Evolutionary conservation across 2,329 filamentous ascomycete species (phyloP).

Genomic region (Fusarium sp.): DNA sequence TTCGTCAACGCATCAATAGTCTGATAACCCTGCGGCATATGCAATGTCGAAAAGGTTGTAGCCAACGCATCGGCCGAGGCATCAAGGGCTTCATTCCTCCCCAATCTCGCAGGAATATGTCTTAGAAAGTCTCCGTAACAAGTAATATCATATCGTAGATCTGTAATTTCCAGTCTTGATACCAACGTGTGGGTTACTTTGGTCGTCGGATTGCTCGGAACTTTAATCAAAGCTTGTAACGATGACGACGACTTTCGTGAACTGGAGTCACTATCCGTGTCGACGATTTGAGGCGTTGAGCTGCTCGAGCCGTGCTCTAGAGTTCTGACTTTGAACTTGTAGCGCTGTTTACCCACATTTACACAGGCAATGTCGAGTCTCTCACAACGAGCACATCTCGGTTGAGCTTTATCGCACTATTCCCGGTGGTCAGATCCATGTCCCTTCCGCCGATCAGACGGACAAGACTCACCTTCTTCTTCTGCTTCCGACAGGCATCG

Average conservation of each 20-base stretch:
- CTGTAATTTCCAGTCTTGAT: conserved; percentile 51
- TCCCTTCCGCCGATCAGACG: background rate
- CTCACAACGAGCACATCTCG: conserved; percentile 58
- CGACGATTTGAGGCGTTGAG: conserved; percentile 5
- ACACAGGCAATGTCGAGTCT: conserved; percentile 58
- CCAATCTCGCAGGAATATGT: conserved; percentile 58
- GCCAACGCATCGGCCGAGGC: conserved; percentile 49
- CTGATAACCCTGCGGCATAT: conserved; percentile 28
- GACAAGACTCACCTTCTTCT: conserved; percentile 59
- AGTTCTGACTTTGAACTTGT: conserved; percentile 59
- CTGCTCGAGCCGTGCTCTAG: conserved; percentile 17
- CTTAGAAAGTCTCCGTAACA: conserved; percentile 60
- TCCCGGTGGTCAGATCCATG: background rate
- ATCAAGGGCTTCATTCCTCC: conserved; percentile 59
- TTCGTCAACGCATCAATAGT: conserved; percentile 42
- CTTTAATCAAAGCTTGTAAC: conserved; percentile 5
- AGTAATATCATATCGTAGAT: conserved; percentile 59
- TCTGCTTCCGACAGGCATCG: conserved; percentile 62
- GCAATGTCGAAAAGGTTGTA: conserved; percentile 41
- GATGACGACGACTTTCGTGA: background rate
- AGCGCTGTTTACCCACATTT: conserved; percentile 59
- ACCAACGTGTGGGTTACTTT: conserved; percentile 41
- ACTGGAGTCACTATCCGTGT: conserved; percentile 17
- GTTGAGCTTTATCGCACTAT: conserved; percentile 60
- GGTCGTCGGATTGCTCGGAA: conserved; percentile 49